phyloP scores from a whole-genome alignment of 306 rosid species.

The Vigna unguiculata region DNA sequence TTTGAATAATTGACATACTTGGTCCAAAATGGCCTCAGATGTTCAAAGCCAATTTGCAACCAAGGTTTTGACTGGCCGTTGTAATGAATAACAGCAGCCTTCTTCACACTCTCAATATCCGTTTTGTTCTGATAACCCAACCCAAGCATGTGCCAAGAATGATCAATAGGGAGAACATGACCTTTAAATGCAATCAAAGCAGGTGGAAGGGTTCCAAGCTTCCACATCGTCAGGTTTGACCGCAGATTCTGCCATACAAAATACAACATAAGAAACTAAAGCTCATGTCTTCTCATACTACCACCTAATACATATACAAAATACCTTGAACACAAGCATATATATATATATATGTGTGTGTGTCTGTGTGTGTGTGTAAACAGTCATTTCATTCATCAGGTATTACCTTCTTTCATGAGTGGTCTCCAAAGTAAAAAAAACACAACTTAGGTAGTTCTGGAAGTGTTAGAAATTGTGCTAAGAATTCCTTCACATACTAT shows the following conservation, averaged over 20 bases:
- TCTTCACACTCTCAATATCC: slow-evolving; percentile 62
- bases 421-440: not conserved
- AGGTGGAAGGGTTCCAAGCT: slow-evolving; percentile 97
- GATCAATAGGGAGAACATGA: slow-evolving; percentile 86
- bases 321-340: not conserved
- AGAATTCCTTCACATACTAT: not conserved
- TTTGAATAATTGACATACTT: slow-evolving; percentile 89
- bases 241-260: slow-evolving; percentile 73
- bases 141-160: slow-evolving; percentile 97
- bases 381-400: not conserved
- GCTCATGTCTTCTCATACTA: not conserved
- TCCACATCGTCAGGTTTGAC: slow-evolving; percentile 93
- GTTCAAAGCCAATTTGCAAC: slow-evolving; percentile 95
- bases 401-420: not conserved
- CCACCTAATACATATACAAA: not conserved
- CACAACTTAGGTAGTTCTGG: not conserved
- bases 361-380: not conserved
- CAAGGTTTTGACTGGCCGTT: slow-evolving; percentile 99
- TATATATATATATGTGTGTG: not conserved
- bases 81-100: slow-evolving; percentile 96
- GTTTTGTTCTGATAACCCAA: slow-evolving; percentile 96
- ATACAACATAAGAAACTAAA: slow-evolving; percentile 35
- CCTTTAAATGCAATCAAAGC: slow-evolving; percentile 96
- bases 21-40: slow-evolving; percentile 96
- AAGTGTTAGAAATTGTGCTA: not conserved